Conservation (phyloP, 768 basidiomycete species). For the Suillus clintonianus region DNA sequence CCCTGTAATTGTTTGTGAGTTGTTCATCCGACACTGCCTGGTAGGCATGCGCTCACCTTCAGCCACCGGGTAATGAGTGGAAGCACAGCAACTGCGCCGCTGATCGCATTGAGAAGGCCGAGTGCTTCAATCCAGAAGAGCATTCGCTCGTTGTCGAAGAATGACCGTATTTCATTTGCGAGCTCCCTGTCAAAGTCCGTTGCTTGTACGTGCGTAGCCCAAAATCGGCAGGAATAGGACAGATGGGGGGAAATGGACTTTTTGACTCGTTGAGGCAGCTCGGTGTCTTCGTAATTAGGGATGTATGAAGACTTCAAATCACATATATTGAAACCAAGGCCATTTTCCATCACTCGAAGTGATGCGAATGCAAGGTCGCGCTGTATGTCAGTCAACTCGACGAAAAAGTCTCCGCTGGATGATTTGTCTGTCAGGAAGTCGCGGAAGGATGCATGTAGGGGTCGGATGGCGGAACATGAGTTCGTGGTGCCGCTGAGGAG, state of each 20-base stretch:
- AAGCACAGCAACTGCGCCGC: not conserved
- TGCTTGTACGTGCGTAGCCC: constrained; percentile 9
- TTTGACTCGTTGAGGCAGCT: not conserved
- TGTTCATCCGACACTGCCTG: not conserved
- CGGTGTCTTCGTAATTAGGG: constrained; percentile 25
- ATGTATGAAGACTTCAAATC: constrained; percentile 30
- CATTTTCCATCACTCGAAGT: constrained; percentile 21
- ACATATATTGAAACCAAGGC: constrained; percentile 39
- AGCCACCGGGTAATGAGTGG: not conserved
- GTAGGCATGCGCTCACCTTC: not conserved
- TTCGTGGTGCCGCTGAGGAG: constrained; percentile 7
- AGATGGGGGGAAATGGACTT: constrained; percentile 3
- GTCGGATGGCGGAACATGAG: constrained; percentile 7
- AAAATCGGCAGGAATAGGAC: constrained; percentile 12
- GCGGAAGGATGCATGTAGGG: constrained; percentile 29
- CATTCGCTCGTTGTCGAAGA: constrained; percentile 7
- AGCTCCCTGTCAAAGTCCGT: not conserved
- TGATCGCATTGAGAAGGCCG: not conserved
- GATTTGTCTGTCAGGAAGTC: constrained; percentile 22
- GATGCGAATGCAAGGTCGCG: not conserved
- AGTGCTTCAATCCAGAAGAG: constrained; percentile 9
- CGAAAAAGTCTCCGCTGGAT: constrained; percentile 15
- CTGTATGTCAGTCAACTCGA: constrained; percentile 4
- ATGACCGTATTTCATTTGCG: not conserved
- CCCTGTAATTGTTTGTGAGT: not conserved